Conservation (phyloP, 805 yeast genomes). For the Lachancea cidri region DNA sequence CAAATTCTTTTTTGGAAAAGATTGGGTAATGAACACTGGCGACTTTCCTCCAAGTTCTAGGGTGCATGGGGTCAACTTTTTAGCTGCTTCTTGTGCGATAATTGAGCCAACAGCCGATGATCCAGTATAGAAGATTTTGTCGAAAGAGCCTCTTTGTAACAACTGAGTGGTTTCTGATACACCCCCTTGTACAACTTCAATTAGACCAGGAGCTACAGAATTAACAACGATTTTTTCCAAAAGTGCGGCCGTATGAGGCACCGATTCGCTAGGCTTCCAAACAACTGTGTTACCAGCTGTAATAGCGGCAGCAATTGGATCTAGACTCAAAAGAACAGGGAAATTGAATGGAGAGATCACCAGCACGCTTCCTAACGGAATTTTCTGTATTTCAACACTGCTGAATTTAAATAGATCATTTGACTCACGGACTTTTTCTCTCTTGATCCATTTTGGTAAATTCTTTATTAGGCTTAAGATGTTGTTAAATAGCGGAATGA, state of each 20-base stretch:
- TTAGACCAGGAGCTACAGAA: constrained; percentile 50
- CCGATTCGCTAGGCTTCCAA: constrained; percentile 68
- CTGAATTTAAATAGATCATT: constrained; percentile 34
- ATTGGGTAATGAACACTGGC: constrained; percentile 66
- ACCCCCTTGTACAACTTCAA: constrained; percentile 69
- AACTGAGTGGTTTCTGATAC: constrained; percentile 55
- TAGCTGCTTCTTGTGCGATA: constrained; percentile 78
- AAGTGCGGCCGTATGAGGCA: constrained; percentile 55
- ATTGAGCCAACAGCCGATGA: constrained; percentile 69
- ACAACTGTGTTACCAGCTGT: constrained; percentile 83
- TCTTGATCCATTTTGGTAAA: constrained; percentile 57
- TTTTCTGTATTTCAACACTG: constrained; percentile 34
- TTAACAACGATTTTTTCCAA: constrained; percentile 50
- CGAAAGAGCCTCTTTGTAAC: constrained; percentile 56
- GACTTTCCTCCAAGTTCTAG: constrained; percentile 92
- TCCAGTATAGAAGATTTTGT: constrained; percentile 85
- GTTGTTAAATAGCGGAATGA: constrained; percentile 47
- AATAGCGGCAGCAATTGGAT: constrained; percentile 72
- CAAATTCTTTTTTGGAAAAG: constrained; percentile 41
- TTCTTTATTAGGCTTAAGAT: constrained; percentile 52
- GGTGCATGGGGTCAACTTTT: constrained; percentile 70
- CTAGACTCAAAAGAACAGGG: constrained; percentile 55
- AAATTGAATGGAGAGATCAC: constrained; percentile 44
- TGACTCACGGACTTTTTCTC: constrained; percentile 36
- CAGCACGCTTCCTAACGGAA: constrained; percentile 61